Percentiles rank a stretch among this genome's conserved stretches.
Conservation (phyloP, 2,329 filamentous ascomycete genomes). For the Rutstroemia sp. region DNA sequence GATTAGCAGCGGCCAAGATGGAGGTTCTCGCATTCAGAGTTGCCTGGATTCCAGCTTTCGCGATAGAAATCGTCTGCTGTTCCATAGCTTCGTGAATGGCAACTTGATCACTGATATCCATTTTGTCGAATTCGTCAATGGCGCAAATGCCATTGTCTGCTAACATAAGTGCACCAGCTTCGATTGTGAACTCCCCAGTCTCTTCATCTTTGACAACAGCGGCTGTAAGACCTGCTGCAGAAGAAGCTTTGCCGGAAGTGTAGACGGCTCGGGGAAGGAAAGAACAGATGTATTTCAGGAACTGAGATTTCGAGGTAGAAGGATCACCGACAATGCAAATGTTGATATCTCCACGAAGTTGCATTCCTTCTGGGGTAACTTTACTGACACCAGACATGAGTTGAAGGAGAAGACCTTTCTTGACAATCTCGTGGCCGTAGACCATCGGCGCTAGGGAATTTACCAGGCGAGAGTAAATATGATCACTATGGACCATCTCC, state of each 20-base stretch:
- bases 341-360: slow-evolving; percentile 94
- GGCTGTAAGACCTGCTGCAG: slow-evolving; percentile 91
- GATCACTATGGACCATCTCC: slow-evolving; percentile 88
- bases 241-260: slow-evolving; percentile 95
- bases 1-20: slow-evolving; percentile 93
- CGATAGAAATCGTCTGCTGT: slow-evolving; percentile 98
- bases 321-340: slow-evolving; percentile 98
- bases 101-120: slow-evolving; percentile 95
- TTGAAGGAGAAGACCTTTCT: slow-evolving; percentile 91
- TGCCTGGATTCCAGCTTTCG: slow-evolving; percentile 96
- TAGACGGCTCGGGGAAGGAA: slow-evolving; percentile 96
- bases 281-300: slow-evolving; percentile 95
- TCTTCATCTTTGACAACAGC: slow-evolving; percentile 97
- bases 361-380: slow-evolving; percentile 86
- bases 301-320: slow-evolving; percentile 95
- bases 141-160: slow-evolving; percentile 96
- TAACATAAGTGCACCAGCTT: slow-evolving; percentile 95
- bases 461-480: slow-evolving; percentile 88
- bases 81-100: slow-evolving; percentile 99
- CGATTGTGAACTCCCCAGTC: slow-evolving; percentile 97
- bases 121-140: slow-evolving; percentile 99
- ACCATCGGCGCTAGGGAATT: slow-evolving; percentile 95
- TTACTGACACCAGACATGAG: slow-evolving; percentile 95
- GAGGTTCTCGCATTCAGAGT: slow-evolving; percentile 93
- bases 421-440: slow-evolving; percentile 94